Base-by-base conservation (phyloP, 2,329 filamentous ascomycete species). In the Botryotinia globosa region DNA sequence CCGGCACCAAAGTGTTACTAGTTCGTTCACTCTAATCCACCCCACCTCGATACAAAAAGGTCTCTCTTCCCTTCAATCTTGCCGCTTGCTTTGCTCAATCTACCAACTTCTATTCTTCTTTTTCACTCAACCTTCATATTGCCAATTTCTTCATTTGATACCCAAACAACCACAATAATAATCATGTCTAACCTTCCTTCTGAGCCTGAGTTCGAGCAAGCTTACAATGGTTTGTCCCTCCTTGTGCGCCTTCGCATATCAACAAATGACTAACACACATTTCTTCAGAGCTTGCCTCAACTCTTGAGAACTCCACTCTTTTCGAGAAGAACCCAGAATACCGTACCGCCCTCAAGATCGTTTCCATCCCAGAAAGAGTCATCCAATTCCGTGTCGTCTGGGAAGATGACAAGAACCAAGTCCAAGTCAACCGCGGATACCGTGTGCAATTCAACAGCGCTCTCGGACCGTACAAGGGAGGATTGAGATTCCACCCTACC, bases 391-490 rank as follows among this genome's bases (percentile, higher is more conserved):
- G 96, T 78, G 94, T 99, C 73, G 90, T 93, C 81, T 98, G 96
- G 96, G 94, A 97, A 84, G 90, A 98, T 83, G 96, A 98, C 88
- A 91, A 93, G 83, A 92, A 92, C 84, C 83, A 93, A 82, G 87
- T 94, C 80, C 92, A 97, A 85, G 91, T 97, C 85, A 97, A 98
- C 90, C 91, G 93, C 77, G 96, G 94, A 78, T 98, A 92, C 88
- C 92, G 96, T 80, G 95, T 99, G 66, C 96, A 98, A 85, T 98
- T 97, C 90, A 99, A 98, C 90, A 97, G 93, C 65, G 94, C 95
- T 63, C 91, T 98, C 34, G 96, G 96, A 73, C 96, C 96, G 70
- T 98, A 97, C 91, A 98, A 98, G 89, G 96, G 96, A 77, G 96
- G 96, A 82, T 90, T 98, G 78, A 89, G 96, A 79, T 94, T 99